Evolutionary conservation across 805 yeast genomes (phyloP).

Genomic region (Scheffersomyces stipitis): DNA sequence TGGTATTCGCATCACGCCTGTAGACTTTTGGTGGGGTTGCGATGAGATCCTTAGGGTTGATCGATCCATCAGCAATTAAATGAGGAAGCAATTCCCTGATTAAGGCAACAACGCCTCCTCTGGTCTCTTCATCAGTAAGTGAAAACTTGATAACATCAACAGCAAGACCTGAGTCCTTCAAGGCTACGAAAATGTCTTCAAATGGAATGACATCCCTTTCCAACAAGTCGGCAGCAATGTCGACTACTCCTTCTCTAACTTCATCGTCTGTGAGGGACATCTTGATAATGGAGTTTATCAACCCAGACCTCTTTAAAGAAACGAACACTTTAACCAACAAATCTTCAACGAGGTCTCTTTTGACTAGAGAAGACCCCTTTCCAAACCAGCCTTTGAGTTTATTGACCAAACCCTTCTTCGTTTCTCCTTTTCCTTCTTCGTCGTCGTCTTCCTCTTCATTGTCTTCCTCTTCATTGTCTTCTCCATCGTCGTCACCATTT

Average conservation of each 20-base stretch:
- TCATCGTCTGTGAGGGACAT: slow-evolving; percentile 29
- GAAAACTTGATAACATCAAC: slow-evolving; percentile 23
- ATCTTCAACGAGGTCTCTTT: slow-evolving; percentile 4
- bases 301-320: slow-evolving; percentile 28
- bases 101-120: slow-evolving; percentile 25
- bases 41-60: background rate
- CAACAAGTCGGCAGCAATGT: slow-evolving; percentile 23
- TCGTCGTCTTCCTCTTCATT: slow-evolving; percentile 1
- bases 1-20: no score
- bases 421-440: slow-evolving; percentile 1
- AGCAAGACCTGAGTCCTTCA: slow-evolving; percentile 30
- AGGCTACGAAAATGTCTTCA: slow-evolving; percentile 28
- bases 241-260: slow-evolving; percentile 22
- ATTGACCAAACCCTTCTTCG: background rate
- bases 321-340: slow-evolving; percentile 22
- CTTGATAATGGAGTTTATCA: slow-evolving; percentile 25
- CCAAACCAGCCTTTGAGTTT: slow-evolving; percentile 1
- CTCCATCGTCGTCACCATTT: slow-evolving; percentile 4
- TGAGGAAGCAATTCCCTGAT: slow-evolving; percentile 19
- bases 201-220: slow-evolving; percentile 31
- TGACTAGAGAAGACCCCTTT: background rate
- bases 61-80: slow-evolving; percentile 3
- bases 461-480: slow-evolving; percentile 1
- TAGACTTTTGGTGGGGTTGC: slow-evolving; percentile 1
- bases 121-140: slow-evolving; percentile 27